phyloP scores from a whole-genome alignment of 164 flowering plant species.

The Magnolia sinica region DNA sequence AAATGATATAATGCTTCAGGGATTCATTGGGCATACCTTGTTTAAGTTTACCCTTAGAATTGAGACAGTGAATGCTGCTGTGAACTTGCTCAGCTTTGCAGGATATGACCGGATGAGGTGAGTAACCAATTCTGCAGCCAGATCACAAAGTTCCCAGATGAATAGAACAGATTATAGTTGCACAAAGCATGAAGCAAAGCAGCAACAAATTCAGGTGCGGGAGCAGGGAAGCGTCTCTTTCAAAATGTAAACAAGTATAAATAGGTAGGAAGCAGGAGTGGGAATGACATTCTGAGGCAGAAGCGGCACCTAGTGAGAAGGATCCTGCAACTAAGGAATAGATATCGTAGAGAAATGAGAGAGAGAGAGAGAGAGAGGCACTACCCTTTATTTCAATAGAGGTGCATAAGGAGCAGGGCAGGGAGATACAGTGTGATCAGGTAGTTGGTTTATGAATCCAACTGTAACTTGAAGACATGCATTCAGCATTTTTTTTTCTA shows the following conservation, averaged over 20 bases:
- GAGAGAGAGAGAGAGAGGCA: constrained; percentile 8
- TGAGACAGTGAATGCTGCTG: background rate
- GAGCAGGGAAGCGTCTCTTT: too few species aligned
- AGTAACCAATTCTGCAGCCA: background rate
- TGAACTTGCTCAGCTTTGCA: background rate
- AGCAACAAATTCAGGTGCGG: too few species aligned
- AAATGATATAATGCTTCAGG: background rate
- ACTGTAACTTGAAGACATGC: constrained; percentile 65
- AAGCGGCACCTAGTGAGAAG: too few species aligned
- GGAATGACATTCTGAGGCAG: too few species aligned
- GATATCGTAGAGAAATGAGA: too few species aligned
- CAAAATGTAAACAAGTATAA: too few species aligned
- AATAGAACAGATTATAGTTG: too few species aligned
- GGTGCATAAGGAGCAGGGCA: constrained; percentile 99
- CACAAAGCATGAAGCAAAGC: too few species aligned
- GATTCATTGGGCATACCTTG: background rate
- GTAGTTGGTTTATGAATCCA: constrained; percentile 69
- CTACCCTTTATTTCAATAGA: constrained; percentile 41
- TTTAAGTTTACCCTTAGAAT: background rate
- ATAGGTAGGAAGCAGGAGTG: too few species aligned
- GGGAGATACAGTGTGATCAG: constrained; percentile 78
- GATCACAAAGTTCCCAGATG: background rate
- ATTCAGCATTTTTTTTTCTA: constrained; percentile 84
- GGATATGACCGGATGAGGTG: background rate
- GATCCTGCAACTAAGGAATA: too few species aligned